Conservation (phyloP, 108 stramenopile species). For the Fistulifera pelliculosa region DNA sequence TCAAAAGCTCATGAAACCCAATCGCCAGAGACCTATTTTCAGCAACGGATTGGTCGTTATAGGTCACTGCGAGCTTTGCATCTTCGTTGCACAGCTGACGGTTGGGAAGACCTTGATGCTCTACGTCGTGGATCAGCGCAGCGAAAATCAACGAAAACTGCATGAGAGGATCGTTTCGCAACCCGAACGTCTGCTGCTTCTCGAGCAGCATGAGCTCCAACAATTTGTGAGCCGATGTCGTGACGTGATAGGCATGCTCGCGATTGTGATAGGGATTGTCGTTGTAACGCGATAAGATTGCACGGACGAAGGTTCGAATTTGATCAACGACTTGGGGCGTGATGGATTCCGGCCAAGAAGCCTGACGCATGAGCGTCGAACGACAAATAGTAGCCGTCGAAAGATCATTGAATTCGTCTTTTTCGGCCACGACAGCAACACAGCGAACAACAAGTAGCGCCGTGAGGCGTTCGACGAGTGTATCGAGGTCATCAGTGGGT, state of each 20-base stretch:
- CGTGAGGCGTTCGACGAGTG: conserved; percentile 25
- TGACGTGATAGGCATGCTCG: conserved; percentile 52
- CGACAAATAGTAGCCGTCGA: conserved; percentile 13
- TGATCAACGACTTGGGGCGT: conserved; percentile 4
- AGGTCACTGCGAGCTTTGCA: conserved; percentile 34
- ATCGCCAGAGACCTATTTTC: conserved; percentile 35
- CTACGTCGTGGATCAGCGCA: conserved; percentile 51
- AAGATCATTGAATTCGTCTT: conserved; percentile 10
- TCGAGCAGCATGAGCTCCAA: conserved; percentile 41
- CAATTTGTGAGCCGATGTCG: conserved; percentile 27
- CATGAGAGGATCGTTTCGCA: conserved; percentile 33
- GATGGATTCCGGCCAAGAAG: conserved; percentile 13
- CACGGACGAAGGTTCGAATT: conserved; percentile 14
- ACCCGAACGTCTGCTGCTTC: conserved; percentile 28
- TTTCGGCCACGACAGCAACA: conserved; percentile 26
- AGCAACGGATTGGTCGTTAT: conserved; percentile 52
- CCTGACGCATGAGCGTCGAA: conserved; percentile 3
- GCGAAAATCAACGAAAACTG: conserved; percentile 33
- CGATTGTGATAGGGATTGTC: conserved; percentile 26
- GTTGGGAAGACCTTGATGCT: conserved; percentile 26
- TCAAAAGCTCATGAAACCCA: conserved; percentile 29
- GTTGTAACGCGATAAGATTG: conserved; percentile 16
- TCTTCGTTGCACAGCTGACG: conserved; percentile 21
- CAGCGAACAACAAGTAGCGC: conserved; percentile 32
- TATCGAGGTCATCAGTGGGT: neutral